Evolutionary conservation across 164 flowering plant species (phyloP), one percentile per base, ranked within the genome.

Genomic region (Sedum album): DNA sequence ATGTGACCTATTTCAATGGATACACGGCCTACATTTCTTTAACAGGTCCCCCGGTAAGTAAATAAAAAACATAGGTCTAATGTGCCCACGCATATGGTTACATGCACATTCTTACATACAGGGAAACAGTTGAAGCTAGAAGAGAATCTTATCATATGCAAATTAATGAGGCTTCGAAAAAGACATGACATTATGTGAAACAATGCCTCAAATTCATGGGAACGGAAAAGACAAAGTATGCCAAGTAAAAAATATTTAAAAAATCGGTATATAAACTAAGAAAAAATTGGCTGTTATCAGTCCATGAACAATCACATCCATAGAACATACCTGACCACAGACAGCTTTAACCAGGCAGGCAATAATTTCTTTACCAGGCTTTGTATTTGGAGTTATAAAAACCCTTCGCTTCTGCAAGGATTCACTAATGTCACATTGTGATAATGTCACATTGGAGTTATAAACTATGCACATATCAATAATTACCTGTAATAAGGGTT

Each of bases 311-410:
- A 23, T 64, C 15, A 67, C 33, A 23, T 67, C 8, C 31, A 62
- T 55, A 55, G 33, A 57, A 57, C 74, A 53, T 79, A 91, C 98
- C 94, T 83, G 83, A 66, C 98, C 98, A 61, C 76, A 77, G 72
- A 87, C 95, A 68, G 91, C 90, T 72, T 74, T 87, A 11, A 91
- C 93, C 82, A 94, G 78, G 76, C 79, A 64, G 57, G 83, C 76
- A 23, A 94, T 70, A 71, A 85, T 73, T 53, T 87, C 89, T 83
- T 74, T 83, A 68, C 85, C 76, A 28, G 98, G 98, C 70, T 88
- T 91, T 44, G 84, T 79, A 78, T 80, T 89, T 70, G 82, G 89
- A 1, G 97, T 94, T 61, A 94, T 69, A 28, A 87, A 76, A 1
- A 94, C 95, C 74, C 81, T 87, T 71, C 78, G 83, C 60, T 85